A percentile compares a stretch with the other conserved stretches of the same genome.
These are phyloP conservation scores for Cystobasidium ongulense DNA, from an alignment of 768 basidiomycete species.

Conservation along the genomic window DNA sequence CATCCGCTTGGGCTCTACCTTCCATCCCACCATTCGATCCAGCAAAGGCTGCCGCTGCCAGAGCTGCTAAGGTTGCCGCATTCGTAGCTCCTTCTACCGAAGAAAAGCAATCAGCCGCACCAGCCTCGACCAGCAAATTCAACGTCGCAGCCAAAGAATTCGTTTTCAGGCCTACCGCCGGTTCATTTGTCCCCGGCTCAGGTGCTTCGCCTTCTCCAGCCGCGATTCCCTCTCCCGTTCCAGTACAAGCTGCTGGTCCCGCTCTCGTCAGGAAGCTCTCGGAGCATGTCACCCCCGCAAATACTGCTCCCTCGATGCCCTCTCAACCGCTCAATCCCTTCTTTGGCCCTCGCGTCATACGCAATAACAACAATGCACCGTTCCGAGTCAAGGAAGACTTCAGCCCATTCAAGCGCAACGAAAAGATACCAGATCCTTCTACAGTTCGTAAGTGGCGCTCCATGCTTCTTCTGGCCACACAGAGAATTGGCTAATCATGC, in stretches of 20 bases:
- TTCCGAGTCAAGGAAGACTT: constrained; percentile 28
- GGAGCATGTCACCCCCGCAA: not conserved
- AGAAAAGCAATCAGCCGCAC: not conserved
- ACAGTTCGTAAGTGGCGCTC: not conserved
- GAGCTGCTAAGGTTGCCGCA: constrained; percentile 9
- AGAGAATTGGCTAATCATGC: not conserved
- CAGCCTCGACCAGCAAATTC: constrained; percentile 4
- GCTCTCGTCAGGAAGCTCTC: not conserved
- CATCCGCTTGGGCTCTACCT: constrained; percentile 6
- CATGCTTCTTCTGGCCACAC: not conserved
- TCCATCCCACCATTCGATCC: constrained; percentile 20
- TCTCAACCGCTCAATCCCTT: constrained; percentile 1
- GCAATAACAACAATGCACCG: not conserved
- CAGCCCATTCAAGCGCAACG: not conserved
- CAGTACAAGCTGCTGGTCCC: not conserved
- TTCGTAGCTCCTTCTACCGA: not conserved
- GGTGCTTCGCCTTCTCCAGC: constrained; percentile 7
- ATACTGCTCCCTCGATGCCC: not conserved
- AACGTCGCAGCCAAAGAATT: constrained; percentile 25
- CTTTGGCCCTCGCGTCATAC: constrained; percentile 6
- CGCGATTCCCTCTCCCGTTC: not conserved
- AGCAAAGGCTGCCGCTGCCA: constrained; percentile 6
- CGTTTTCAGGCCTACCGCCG: constrained; percentile 17
- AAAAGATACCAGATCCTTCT: not conserved
- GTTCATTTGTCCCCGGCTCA: not conserved